Conservation (phyloP, 75 land plant genomes). For the Pinus taeda region DNA sequence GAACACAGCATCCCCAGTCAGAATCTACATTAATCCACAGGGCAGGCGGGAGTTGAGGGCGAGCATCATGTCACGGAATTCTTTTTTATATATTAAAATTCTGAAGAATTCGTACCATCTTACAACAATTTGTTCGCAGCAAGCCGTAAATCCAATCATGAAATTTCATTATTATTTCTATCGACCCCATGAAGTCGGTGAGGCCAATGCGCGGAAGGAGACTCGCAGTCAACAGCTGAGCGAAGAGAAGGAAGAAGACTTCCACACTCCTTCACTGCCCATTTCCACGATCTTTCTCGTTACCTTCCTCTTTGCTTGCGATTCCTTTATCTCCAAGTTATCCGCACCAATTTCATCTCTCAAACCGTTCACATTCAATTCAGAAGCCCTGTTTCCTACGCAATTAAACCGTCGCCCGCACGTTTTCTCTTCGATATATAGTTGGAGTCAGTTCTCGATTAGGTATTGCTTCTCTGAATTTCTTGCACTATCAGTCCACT, state of each 20-base stretch:
- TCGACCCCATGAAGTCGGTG: background rate
- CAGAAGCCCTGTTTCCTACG: background rate
- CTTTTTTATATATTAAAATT: too few species aligned
- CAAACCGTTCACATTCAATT: too few species aligned
- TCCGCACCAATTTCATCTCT: background rate
- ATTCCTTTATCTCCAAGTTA: slow-evolving; percentile 1
- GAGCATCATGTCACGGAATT: too few species aligned
- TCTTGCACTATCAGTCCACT: background rate
- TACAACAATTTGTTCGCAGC: too few species aligned
- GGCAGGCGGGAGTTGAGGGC: too few species aligned
- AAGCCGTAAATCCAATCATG: too few species aligned
- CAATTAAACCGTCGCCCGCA: slow-evolving; percentile 7
- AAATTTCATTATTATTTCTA: too few species aligned
- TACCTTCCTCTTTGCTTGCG: background rate
- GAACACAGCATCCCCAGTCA: too few species aligned
- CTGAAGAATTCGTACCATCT: too few species aligned
- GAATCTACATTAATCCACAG: too few species aligned
- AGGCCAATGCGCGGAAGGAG: slow-evolving; percentile 2
- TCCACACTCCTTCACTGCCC: background rate
- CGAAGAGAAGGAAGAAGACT: background rate
- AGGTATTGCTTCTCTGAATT: background rate
- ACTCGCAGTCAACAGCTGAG: background rate
- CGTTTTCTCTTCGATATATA: background rate
- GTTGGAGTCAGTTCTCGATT: too few species aligned
- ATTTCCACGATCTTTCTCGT: background rate